Percentiles rank a stretch among this genome's conserved stretches.
These are phyloP conservation scores for Neurospora tetrasperma DNA, from an alignment of 495 filamentous ascomycete genomes.

Conservation along the genomic window DNA sequence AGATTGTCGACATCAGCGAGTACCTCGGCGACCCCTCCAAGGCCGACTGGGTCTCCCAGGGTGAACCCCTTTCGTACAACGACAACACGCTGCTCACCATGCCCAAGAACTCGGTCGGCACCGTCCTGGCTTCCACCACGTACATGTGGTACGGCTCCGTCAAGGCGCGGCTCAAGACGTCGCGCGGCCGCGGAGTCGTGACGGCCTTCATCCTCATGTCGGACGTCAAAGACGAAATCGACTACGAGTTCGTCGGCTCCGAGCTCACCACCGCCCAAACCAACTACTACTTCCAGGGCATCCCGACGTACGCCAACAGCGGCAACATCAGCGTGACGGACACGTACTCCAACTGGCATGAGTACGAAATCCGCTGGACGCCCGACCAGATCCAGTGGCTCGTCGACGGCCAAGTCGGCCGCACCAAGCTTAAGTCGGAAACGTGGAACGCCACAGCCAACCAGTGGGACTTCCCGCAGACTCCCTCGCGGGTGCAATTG, in stretches of 20 bases:
- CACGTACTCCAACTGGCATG: slow-evolving; percentile 73
- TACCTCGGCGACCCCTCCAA: slow-evolving; percentile 76
- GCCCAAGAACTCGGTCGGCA: slow-evolving; percentile 68
- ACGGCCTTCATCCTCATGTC: slow-evolving; percentile 91
- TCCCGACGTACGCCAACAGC: slow-evolving; percentile 69
- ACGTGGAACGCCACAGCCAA: slow-evolving; percentile 81
- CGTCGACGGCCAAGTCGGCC: slow-evolving; percentile 67
- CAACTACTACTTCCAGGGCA: slow-evolving; percentile 96
- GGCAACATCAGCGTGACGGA: slow-evolving; percentile 59
- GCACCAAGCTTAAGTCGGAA: slow-evolving; percentile 58
- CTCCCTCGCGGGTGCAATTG: slow-evolving; percentile 83
- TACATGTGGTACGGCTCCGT: slow-evolving; percentile 98
- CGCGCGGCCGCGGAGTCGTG: slow-evolving; percentile 76
- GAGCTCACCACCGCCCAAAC: slow-evolving; percentile 72
- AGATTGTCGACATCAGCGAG: slow-evolving; percentile 55
- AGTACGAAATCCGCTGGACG: slow-evolving; percentile 89
- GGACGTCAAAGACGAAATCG: slow-evolving; percentile 96
- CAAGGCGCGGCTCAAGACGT: slow-evolving; percentile 75
- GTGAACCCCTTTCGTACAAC: slow-evolving; percentile 52
- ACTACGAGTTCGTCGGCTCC: slow-evolving; percentile 86
- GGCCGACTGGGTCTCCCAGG: slow-evolving; percentile 82
- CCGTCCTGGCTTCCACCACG: slow-evolving; percentile 74
- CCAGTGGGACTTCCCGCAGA: slow-evolving; percentile 84
- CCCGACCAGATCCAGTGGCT: slow-evolving; percentile 77
- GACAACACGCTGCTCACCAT: slow-evolving; percentile 74